Percentiles rank a stretch among this genome's conserved stretches.
Conservation (phyloP, 208 protist species). For the Crithidia expoeki region DNA sequence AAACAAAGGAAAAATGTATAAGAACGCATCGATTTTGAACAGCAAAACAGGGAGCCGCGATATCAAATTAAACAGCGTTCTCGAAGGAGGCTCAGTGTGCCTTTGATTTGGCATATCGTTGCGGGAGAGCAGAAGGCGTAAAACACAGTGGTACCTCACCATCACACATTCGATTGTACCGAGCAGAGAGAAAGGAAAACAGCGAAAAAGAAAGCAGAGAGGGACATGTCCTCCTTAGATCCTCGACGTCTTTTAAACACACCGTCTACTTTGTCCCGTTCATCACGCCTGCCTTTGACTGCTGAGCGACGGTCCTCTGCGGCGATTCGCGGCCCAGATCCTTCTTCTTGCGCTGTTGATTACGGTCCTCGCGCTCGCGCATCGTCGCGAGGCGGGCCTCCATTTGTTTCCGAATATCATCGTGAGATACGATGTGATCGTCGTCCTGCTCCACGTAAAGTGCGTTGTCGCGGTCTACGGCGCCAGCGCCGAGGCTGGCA, state of each 20-base stretch:
- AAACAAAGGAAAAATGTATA: slow-evolving; percentile 9
- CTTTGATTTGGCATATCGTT: no score
- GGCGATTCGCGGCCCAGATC: slow-evolving; percentile 18
- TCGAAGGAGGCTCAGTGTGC: no score
- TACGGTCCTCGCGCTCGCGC: slow-evolving; percentile 84
- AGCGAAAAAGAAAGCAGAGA: not conserved
- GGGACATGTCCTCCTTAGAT: not conserved
- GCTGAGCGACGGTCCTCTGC: slow-evolving; percentile 15
- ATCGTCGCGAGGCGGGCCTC: slow-evolving; percentile 69
- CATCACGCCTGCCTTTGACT: slow-evolving; percentile 10
- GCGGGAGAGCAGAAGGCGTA: no score
- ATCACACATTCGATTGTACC: no score
- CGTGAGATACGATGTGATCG: slow-evolving; percentile 83
- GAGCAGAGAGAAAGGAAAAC: no score
- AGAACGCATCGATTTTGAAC: not conserved
- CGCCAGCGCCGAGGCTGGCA: slow-evolving; percentile 56
- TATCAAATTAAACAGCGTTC: no score
- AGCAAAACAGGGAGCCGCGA: not conserved
- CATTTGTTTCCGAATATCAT: slow-evolving; percentile 84
- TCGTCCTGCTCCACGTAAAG: slow-evolving; percentile 63
- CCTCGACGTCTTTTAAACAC: not conserved
- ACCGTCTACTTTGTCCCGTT: not conserved
- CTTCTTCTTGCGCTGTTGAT: slow-evolving; percentile 65
- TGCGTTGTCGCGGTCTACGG: slow-evolving; percentile 24
- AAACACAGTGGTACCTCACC: no score